Base-by-base conservation (phyloP, 116 monocot genomes). In the Cymodocea nodosa region DNA sequence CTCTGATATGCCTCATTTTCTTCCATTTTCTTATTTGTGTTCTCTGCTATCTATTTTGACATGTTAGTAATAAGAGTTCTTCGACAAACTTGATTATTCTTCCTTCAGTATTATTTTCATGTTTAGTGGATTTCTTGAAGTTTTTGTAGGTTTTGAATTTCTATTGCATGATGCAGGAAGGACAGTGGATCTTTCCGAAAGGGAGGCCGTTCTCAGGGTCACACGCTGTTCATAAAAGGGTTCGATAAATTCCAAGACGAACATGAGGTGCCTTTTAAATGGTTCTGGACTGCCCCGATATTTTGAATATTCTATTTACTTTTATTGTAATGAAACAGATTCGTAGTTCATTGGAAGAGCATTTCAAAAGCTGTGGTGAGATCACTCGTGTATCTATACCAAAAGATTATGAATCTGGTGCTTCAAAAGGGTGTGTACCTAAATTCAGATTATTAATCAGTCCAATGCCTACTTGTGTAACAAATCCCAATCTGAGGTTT, bases 151-250 rank as follows among this genome's bases (percentile, higher is more conserved):
- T 34, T 25, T 19, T 3, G 4, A 23, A 14, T 35, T 14, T 52
- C 6, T 6, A 23, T 67, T 67, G 12, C 12, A 13, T 15, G 72
- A 22, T 77, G 78, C 51, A 76, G 60, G 56, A 84, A 91, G 18
- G 75, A 60, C 20, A 74, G 25, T 44, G 44, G 44, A 66, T 84
- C 80, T 56, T 74, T 73, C 64, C 70, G 60, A 51, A 60, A 71
- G 23, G 19, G 37, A 22, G 23, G 25, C 9, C 73, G 73, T 50
- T 65, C 73, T 67, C 50, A 54, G 25, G 56, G 83, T 59, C 74
- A 74, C 2, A 83, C 84, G n/a, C 10, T 87, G 18, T 97, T 87
- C 59, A 70, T 95, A 18, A 85, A 68, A 78, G 95, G 90, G 23
- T 95, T 95, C 62, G 80, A 85, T 48, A 85, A 71, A 62, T 74